Base-by-base conservation (phyloP, 2,329 filamentous ascomycete species). In the Ceratocystis albifundus region DNA sequence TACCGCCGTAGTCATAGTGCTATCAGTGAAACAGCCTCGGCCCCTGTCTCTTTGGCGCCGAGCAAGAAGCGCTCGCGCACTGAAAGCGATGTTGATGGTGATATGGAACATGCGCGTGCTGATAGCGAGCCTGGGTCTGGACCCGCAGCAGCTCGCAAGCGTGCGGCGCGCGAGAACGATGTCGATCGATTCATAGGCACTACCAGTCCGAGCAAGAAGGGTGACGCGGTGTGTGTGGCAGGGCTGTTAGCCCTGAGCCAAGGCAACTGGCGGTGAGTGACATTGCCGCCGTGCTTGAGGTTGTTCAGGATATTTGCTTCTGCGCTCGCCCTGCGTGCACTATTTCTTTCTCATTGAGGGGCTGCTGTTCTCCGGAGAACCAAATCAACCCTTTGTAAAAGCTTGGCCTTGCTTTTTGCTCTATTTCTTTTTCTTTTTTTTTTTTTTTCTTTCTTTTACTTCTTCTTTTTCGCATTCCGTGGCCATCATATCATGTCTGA, bases 171-270 rank as follows among this genome's bases (percentile, higher is more conserved):
- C 55, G 72, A 74, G 25, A 83, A 86, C 3, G 88, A 94, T 63
- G 80, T 93, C 55, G 84, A 88, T 69, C 80, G 79, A 2, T 92
- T 93, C 74, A 92, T 94, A 87, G 80, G 80, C 62, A 81, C 83
- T 41, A 80, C 84, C 69, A 84, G 83, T 72, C 86, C 84, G 7
- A 86, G 86, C 73, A 90, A 90, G 75, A 86, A 85, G 73, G 84
- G 86, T 66, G 93, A 96, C 73, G 80, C 96, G 74, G 90, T 95
- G 73, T 95, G 90, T 72, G 87, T 96, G 61, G 90, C 93, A 65
- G 90, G 90, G n/a, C 76, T 97, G 69, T 75, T 96, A 69, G 93
- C 89, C 63, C 80, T 97, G 59, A 95, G 90, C 72, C 89, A 96
- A 76, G 93, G 92, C n/a, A 90, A 90, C 72, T 96, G 92, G 91